phyloP scores from a whole-genome alignment of 2,329 filamentous ascomycete species.

The Fusarium sulawesiense region DNA sequence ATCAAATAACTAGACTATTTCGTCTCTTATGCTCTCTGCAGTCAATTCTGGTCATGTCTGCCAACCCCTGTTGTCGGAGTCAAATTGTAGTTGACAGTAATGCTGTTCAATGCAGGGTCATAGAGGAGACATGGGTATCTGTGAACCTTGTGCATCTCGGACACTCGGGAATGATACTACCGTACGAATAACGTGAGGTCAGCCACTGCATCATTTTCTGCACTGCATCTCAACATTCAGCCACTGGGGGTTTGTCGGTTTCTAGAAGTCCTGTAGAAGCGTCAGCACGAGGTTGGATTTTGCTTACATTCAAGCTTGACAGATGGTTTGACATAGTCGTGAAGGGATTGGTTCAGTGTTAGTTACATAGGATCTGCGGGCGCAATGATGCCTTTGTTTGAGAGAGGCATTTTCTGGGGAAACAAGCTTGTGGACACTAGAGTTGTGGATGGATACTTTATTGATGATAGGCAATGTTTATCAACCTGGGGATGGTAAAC shows the following conservation, averaged over 20 bases:
- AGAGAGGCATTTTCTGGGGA: conserved; percentile 29
- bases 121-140: background rate
- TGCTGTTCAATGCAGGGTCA: background rate
- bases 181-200: background rate
- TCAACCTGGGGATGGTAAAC: background rate
- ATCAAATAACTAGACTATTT: background rate
- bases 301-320: conserved; percentile 21
- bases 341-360: background rate
- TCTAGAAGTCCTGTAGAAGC: conserved; percentile 30
- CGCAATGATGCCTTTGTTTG: conserved; percentile 12
- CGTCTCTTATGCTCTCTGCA: background rate
- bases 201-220: background rate
- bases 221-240: background rate
- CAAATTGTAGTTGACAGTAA: background rate
- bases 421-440: conserved; percentile 29
- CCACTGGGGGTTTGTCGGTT: background rate
- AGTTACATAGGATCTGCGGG: conserved; percentile 11
- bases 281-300: background rate
- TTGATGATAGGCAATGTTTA: conserved; percentile 1
- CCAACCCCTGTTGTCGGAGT: background rate
- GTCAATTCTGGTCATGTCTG: background rate
- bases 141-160: background rate
- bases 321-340: background rate
- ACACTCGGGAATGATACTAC: conserved; percentile 4
- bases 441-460: conserved; percentile 14